phyloP scores from a whole-genome alignment of 2,329 filamentous ascomycete species.

The Aspergillus sp. region DNA sequence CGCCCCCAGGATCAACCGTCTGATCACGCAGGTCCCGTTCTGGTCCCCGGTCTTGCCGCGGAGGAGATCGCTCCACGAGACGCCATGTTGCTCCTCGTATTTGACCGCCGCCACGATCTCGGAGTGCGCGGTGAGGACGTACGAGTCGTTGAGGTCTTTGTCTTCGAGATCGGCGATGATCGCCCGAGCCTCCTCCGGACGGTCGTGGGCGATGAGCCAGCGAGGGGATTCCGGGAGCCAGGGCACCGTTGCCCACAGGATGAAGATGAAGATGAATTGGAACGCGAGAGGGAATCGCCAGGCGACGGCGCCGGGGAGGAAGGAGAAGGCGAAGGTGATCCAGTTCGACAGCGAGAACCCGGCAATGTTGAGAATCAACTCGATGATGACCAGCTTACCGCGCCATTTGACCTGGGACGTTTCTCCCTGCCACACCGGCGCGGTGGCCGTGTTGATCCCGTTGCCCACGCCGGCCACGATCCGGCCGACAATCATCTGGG shows the following conservation, averaged over 20 bases:
- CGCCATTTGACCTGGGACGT: conserved; percentile 42
- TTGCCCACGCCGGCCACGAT: conserved; percentile 4
- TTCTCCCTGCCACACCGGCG: conserved; percentile 51
- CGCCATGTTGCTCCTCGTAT: conserved; percentile 51
- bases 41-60: conserved; percentile 37
- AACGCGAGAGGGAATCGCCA: conserved; percentile 33
- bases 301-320: conserved; percentile 31
- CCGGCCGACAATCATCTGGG: conserved; percentile 41
- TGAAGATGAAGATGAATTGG: conserved; percentile 30
- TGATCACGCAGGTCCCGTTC: conserved; percentile 34
- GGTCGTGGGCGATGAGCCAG: conserved; percentile 21
- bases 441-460: conserved; percentile 50
- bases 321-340: conserved; percentile 45
- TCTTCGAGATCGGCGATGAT: conserved; percentile 40
- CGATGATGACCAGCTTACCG: conserved; percentile 27
- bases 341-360: conserved; percentile 46
- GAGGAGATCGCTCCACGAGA: conserved; percentile 52
- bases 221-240: conserved; percentile 39
- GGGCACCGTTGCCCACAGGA: conserved; percentile 24
- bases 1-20: conserved; percentile 47
- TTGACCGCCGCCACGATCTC: no score
- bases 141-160: conserved; percentile 4
- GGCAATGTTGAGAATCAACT: conserved; percentile 26
- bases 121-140: no score
- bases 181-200: conserved; percentile 38